These are phyloP conservation scores for Globisporangium emineosum DNA, from an alignment of 352 stramenopile genomes.

Conservation along the genomic window DNA sequence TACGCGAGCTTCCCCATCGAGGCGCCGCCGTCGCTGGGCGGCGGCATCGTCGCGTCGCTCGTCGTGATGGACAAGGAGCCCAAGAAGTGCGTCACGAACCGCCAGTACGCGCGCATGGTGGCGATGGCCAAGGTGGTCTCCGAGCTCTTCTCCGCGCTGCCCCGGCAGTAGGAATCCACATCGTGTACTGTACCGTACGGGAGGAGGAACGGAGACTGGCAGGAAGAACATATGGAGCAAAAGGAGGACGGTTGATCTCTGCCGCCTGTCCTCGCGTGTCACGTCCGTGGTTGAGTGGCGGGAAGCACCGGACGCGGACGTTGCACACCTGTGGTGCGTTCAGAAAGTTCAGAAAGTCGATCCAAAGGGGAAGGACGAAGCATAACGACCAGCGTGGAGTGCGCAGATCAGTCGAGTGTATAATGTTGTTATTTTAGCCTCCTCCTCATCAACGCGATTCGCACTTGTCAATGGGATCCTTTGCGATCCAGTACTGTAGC, in stretches of 20 bases:
- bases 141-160: slow-evolving; percentile 22
- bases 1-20: slow-evolving; percentile 36
- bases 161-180: slow-evolving; percentile 1
- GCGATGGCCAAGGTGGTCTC: slow-evolving; percentile 25
- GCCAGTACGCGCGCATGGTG: slow-evolving; percentile 32
- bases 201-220: background rate
- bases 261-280: background rate
- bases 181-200: background rate
- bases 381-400: too few relatives aligned
- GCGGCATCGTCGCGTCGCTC: slow-evolving; percentile 30
- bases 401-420: too few relatives aligned
- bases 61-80: slow-evolving; percentile 33
- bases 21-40: slow-evolving; percentile 22
- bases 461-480: too few relatives aligned
- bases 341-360: background rate
- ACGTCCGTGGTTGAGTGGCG: background rate
- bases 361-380: background rate
- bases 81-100: slow-evolving; percentile 27
- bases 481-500: too few relatives aligned
- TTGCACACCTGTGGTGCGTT: background rate
- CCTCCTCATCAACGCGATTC: too few relatives aligned
- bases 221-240: too few relatives aligned
- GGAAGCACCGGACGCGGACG: background rate
- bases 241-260: too few relatives aligned
- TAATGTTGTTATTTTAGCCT: too few relatives aligned